Evolutionary conservation across 73 alveolate genomes (phyloP).

Genomic region (Vitrella brassicaformis): DNA sequence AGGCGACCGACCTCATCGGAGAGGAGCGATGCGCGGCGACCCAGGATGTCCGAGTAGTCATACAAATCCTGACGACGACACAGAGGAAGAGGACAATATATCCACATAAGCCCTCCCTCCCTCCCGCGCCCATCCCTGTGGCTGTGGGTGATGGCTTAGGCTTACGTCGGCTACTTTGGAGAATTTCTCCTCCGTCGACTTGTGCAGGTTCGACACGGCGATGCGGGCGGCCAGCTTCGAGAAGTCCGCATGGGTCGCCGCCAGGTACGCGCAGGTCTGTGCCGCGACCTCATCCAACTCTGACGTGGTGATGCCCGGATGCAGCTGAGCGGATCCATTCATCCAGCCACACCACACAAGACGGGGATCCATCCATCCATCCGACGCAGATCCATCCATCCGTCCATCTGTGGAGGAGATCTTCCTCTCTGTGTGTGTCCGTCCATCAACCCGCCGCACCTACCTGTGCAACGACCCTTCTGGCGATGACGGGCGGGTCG

Average conservation of each 20-base stretch:
- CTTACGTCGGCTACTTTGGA: conserved; percentile 4
- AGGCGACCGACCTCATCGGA: too few relatives aligned
- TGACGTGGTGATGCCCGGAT: conserved; percentile 63
- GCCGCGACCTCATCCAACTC: conserved; percentile 79
- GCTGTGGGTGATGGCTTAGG: not conserved
- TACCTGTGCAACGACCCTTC: too few relatives aligned
- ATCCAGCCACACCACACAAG: too few relatives aligned
- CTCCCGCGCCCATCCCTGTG: not conserved
- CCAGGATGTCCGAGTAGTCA: conserved; percentile 13
- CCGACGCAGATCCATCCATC: not conserved
- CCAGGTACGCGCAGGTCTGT: conserved; percentile 57
- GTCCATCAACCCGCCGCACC: too few relatives aligned
- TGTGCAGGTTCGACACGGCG: conserved; percentile 78
- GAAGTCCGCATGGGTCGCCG: conserved; percentile 73
- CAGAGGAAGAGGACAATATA: not conserved
- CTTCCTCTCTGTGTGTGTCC: not conserved
- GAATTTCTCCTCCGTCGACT: conserved; percentile 66
- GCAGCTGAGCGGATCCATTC: too few relatives aligned
- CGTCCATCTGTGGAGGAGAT: not conserved
- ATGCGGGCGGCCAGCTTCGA: conserved; percentile 81
- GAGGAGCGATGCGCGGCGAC: conserved; percentile 15
- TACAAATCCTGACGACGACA: not conserved
- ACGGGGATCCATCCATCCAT: too few relatives aligned
- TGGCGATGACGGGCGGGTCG: too few relatives aligned
- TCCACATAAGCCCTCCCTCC: not conserved